Conservation (phyloP, 352 stramenopile species). For the Vaucheria bursata region DNA sequence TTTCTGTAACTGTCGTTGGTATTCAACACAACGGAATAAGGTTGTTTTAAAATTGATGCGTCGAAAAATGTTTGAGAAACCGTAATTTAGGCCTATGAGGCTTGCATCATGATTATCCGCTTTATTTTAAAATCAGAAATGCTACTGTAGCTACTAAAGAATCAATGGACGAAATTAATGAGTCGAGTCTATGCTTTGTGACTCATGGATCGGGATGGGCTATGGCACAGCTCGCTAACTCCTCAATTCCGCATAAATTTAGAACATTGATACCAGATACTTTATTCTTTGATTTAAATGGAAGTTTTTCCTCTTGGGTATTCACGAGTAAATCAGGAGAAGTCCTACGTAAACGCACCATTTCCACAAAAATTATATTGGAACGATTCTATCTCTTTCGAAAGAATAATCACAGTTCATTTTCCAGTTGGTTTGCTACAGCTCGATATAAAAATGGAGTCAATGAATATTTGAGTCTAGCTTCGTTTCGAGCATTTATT, state of each 20-base stretch:
- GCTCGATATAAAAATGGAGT: slow-evolving; percentile 40
- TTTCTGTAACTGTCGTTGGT: too few species aligned
- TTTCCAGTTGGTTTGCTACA: slow-evolving; percentile 21
- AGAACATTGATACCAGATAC: slow-evolving; percentile 36
- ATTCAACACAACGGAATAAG: too few species aligned
- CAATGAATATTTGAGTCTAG: slow-evolving; percentile 22
- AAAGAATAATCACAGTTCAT: slow-evolving; percentile 34
- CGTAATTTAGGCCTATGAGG: too few species aligned
- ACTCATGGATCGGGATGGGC: not conserved
- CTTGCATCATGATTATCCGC: too few species aligned
- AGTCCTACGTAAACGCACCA: slow-evolving; percentile 43
- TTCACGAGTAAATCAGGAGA: slow-evolving; percentile 49
- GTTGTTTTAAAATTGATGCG: too few species aligned
- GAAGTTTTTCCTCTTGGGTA: slow-evolving; percentile 40
- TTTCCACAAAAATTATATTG: slow-evolving; percentile 28
- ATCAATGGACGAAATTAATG: too few species aligned
- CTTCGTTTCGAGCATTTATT: slow-evolving; percentile 41
- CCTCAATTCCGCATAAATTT: not conserved
- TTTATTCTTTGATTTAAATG: slow-evolving; percentile 43
- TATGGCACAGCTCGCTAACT: not conserved
- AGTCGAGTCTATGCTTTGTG: too few species aligned
- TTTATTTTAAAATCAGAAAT: too few species aligned
- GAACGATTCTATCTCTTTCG: slow-evolving; percentile 46
- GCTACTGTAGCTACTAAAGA: too few species aligned
- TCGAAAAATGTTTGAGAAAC: too few species aligned